Evolutionary conservation across 495 filamentous ascomycete genomes (phyloP).

Genomic region (Parachaetomium inaequale): DNA sequence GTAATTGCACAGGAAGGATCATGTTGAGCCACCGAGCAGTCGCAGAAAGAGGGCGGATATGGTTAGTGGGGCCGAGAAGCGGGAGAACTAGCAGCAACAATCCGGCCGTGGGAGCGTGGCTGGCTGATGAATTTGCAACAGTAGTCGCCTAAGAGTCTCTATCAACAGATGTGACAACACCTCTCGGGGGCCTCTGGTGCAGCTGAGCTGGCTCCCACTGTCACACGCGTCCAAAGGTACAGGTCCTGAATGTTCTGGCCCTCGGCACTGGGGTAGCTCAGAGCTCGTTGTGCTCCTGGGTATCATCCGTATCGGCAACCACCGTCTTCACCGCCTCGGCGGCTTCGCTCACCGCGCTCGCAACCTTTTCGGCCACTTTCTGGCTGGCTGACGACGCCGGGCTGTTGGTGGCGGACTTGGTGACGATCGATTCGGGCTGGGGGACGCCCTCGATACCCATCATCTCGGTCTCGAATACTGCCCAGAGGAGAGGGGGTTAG

Average conservation of each 20-base stretch:
- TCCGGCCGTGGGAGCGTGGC: background rate
- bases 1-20: background rate
- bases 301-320: constrained; percentile 48
- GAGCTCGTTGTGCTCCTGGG: constrained; percentile 53
- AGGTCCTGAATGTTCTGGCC: background rate
- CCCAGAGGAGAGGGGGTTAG: constrained; percentile 22
- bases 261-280: constrained; percentile 20
- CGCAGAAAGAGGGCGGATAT: background rate
- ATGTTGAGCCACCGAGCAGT: background rate
- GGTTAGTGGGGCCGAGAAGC: background rate
- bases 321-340: constrained; percentile 45
- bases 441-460: constrained; percentile 79
- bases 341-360: constrained; percentile 42
- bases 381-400: constrained; percentile 31
- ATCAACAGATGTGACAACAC: background rate
- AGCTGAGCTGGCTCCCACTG: background rate
- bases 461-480: constrained; percentile 91
- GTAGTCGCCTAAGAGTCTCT: background rate
- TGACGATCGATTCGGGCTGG: constrained; percentile 48
- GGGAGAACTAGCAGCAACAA: background rate
- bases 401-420: constrained; percentile 37
- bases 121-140: background rate
- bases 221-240: background rate
- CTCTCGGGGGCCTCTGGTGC: background rate
- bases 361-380: constrained; percentile 45